A percentile compares a stretch with the other conserved stretches of the same genome.
Evolutionary conservation across 1,284 basidiomycete genomes (phyloP).

Genomic region (Tilletia setariae): DNA sequence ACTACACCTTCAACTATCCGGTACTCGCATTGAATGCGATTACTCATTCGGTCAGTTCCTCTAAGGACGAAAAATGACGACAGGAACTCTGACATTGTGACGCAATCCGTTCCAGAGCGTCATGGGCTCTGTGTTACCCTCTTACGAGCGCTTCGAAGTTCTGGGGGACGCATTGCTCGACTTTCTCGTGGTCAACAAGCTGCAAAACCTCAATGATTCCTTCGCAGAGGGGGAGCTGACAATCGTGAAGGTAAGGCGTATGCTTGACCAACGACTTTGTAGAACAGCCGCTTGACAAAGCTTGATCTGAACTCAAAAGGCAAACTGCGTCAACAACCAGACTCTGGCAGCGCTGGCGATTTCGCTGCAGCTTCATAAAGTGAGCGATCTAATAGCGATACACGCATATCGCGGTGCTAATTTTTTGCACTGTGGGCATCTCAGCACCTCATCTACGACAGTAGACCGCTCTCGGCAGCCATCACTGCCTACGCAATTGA

Average conservation of each 20-base stretch:
- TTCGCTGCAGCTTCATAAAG: neutral
- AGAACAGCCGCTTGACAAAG: too few relatives aligned
- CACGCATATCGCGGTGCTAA: neutral
- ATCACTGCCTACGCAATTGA: slow-evolving; percentile 3
- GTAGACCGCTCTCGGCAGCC: neutral
- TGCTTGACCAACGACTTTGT: neutral
- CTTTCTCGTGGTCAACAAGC: slow-evolving; percentile 23
- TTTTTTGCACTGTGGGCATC: too few relatives aligned
- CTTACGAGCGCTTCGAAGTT: slow-evolving; percentile 31
- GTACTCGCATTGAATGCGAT: slow-evolving; percentile 38
- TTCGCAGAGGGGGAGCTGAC: slow-evolving; percentile 22
- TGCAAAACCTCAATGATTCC: slow-evolving; percentile 16
- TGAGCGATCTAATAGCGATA: neutral
- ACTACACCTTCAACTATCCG: slow-evolving; percentile 18
- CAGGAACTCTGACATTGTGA: neutral
- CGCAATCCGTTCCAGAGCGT: slow-evolving; percentile 7
- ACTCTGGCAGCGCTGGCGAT: neutral
- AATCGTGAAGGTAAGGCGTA: neutral
- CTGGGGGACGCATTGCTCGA: slow-evolving; percentile 43
- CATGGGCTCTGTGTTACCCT: slow-evolving; percentile 29
- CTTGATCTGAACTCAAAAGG: neutral
- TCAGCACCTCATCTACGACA: neutral
- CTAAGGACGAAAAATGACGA: neutral
- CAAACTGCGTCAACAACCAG: slow-evolving; percentile 10
- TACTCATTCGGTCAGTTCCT: slow-evolving; percentile 29